phyloP scores from a whole-genome alignment of 441 rosid genomes.

The Bruguiera hainesii region DNA sequence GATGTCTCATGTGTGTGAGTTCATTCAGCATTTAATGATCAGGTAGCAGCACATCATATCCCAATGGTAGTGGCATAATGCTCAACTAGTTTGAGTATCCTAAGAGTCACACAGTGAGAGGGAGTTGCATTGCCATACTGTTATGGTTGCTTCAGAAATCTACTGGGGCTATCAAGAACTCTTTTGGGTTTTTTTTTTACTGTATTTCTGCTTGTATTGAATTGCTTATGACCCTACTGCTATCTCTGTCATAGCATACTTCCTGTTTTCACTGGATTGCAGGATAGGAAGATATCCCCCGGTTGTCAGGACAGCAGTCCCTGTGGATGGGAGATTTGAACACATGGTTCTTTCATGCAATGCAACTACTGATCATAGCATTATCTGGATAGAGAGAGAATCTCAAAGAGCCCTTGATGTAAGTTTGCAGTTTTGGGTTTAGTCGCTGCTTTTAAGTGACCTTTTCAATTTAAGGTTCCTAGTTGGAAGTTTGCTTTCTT shows the following conservation, averaged over 20 bases:
- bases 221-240: not conserved
- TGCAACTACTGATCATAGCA: constrained; percentile 79
- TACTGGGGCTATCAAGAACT: not conserved
- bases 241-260: not conserved
- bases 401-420: constrained; percentile 76
- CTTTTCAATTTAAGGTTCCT: not conserved
- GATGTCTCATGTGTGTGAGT: not conserved
- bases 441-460: not conserved
- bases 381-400: constrained; percentile 85
- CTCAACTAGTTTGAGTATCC: too few species aligned
- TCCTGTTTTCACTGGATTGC: constrained; percentile 18
- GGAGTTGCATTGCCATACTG: not conserved
- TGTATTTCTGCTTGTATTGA: not conserved
- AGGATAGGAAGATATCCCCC: constrained; percentile 88
- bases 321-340: constrained; percentile 94
- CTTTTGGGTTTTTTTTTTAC: not conserved
- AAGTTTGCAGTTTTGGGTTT: constrained; percentile 27
- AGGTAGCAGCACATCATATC: not conserved
- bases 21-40: not conserved
- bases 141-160: not conserved
- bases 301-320: constrained; percentile 86
- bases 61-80: too few species aligned
- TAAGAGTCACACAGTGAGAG: too few species aligned
- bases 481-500: not conserved
- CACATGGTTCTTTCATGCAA: constrained; percentile 84